Evolutionary conservation across 2,329 filamentous ascomycete genomes (phyloP).

Genomic region (Aspergillus sp.): DNA sequence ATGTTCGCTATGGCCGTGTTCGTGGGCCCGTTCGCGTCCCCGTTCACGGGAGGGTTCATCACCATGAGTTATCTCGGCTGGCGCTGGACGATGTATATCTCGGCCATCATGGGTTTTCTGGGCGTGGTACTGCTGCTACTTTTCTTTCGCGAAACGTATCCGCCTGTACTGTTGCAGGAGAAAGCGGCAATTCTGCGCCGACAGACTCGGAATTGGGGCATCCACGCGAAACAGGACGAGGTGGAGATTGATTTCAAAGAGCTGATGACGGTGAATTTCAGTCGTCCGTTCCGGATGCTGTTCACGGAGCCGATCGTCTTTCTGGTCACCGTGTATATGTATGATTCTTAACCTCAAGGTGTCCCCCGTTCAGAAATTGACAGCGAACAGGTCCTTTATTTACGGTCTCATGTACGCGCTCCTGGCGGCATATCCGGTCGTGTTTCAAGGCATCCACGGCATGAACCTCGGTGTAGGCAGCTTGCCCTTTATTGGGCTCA

Average conservation of each 20-base stretch:
- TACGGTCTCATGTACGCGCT: slow-evolving; percentile 32
- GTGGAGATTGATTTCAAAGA: slow-evolving; percentile 51
- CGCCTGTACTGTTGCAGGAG: slow-evolving; percentile 37
- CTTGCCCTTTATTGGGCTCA: slow-evolving; percentile 28
- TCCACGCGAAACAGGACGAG: slow-evolving; percentile 56
- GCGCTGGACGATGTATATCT: slow-evolving; percentile 54
- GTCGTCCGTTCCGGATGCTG: slow-evolving; percentile 41
- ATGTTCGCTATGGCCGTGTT: slow-evolving; percentile 52
- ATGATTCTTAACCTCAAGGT: background rate
- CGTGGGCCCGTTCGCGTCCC: slow-evolving; percentile 49
- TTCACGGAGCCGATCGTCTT: slow-evolving; percentile 42
- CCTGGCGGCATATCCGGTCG: slow-evolving; percentile 29
- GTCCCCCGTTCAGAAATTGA: too few relatives aligned
- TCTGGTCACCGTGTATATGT: slow-evolving; percentile 24
- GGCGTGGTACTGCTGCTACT: slow-evolving; percentile 35
- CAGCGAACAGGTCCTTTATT: slow-evolving; percentile 26
- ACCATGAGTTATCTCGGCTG: slow-evolving; percentile 49
- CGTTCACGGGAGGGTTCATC: slow-evolving; percentile 54
- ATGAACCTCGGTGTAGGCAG: slow-evolving; percentile 29
- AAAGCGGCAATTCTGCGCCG: slow-evolving; percentile 51
- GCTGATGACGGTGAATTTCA: slow-evolving; percentile 49
- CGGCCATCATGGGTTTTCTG: slow-evolving; percentile 53
- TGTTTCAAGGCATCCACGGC: slow-evolving; percentile 26
- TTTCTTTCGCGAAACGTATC: slow-evolving; percentile 55
- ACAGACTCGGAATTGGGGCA: slow-evolving; percentile 58